Conservation (phyloP, 805 yeast genomes). For the Kodamaea fukazawae region DNA sequence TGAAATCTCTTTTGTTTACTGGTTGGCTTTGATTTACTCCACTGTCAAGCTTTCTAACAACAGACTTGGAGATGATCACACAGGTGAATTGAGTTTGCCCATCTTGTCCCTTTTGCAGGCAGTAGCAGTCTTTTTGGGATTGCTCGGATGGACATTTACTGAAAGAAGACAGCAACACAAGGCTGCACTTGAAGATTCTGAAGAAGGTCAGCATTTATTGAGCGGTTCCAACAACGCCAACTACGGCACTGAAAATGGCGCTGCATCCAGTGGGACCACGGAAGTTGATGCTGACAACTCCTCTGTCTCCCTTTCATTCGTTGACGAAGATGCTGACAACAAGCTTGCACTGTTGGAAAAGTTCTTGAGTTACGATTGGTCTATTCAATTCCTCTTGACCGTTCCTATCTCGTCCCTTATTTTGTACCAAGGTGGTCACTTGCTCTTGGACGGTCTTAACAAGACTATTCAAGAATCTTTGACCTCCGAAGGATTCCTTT, state of each 20-base stretch:
- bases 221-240: constrained; percentile 9
- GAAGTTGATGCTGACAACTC: constrained; percentile 13
- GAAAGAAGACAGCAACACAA: constrained; percentile 10
- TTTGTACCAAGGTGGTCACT: constrained; percentile 52
- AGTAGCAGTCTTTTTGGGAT: constrained; percentile 49
- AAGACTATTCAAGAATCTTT: constrained; percentile 72
- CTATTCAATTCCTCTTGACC: constrained; percentile 62
- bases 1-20: constrained; percentile 53
- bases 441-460: constrained; percentile 60
- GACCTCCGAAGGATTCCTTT: constrained; percentile 37
- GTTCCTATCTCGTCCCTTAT: constrained; percentile 64
- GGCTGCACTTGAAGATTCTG: constrained; percentile 13
- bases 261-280: constrained; percentile 15
- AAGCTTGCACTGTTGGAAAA: constrained; percentile 13
- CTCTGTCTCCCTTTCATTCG: constrained; percentile 1
- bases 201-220: constrained; percentile 34
- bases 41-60: constrained; percentile 49
- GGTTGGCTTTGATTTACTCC: constrained; percentile 51
- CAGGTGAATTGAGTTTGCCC: constrained; percentile 52
- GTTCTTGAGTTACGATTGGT: constrained; percentile 70
- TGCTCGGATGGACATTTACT: constrained; percentile 43
- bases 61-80: constrained; percentile 41
- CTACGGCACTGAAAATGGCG: constrained; percentile 2
- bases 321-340: constrained; percentile 14
- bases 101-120: constrained; percentile 48